phyloP scores from a whole-genome alignment of 1,284 basidiomycete genomes.

The Macrocybe sp. region DNA sequence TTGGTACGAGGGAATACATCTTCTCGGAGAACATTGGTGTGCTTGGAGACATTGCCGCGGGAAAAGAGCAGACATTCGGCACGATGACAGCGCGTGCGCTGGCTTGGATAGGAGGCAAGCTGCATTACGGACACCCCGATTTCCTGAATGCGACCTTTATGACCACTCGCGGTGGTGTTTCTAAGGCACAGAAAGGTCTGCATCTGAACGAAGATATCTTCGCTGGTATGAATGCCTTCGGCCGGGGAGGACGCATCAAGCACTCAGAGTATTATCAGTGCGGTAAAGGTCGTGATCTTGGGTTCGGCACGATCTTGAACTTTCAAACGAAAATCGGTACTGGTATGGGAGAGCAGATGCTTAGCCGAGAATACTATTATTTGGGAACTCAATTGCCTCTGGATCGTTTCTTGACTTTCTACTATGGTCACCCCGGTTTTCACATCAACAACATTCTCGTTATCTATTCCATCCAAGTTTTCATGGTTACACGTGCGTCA shows the following conservation, averaged over 20 bases:
- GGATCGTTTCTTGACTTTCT: constrained; percentile 99
- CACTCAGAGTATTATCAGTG: constrained; percentile 99
- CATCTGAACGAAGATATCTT: constrained; percentile 99
- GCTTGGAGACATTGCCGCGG: constrained; percentile 97
- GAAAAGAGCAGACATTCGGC: constrained; percentile 99
- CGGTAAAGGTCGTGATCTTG: constrained; percentile 98
- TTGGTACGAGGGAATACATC: constrained; percentile 99
- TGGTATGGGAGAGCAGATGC: constrained; percentile 99
- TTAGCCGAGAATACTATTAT: constrained; percentile 99
- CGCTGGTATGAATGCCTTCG: constrained; percentile 99
- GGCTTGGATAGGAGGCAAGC: constrained; percentile 97
- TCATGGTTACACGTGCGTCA: constrained; percentile 81
- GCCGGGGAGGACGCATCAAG: constrained; percentile 98
- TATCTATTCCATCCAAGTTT: constrained; percentile 93
- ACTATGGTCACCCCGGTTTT: constrained; percentile 99
- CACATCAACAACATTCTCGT: constrained; percentile 99
- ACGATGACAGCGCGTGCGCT: constrained; percentile 95
- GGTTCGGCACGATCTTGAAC: constrained; percentile 98
- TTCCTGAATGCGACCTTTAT: constrained; percentile 99
- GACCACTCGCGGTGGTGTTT: constrained; percentile 98
- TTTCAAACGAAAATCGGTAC: constrained; percentile 99
- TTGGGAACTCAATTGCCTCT: constrained; percentile 97
- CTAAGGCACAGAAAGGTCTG: constrained; percentile 98
- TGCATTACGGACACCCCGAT: constrained; percentile 99
- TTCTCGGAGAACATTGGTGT: constrained; percentile 99